Base-by-base conservation (phyloP, 495 filamentous ascomycete species). In the Trichoderma asperelloides region DNA sequence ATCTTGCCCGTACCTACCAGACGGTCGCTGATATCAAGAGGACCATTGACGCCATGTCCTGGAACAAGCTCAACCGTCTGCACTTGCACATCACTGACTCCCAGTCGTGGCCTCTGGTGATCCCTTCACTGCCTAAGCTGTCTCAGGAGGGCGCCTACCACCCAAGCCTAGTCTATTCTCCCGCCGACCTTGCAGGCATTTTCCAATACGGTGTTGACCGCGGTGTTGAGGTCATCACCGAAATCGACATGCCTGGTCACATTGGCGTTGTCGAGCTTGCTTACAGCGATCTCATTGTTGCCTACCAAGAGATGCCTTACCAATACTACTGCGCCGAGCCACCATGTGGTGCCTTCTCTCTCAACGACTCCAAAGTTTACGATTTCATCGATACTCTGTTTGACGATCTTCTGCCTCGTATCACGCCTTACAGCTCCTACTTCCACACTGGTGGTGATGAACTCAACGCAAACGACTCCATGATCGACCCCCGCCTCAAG, bases 361-460 rank as follows among this genome's bases (percentile, higher is more conserved):
- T 95, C 55, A 93, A 91, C 74, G 82, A 82, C 43, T 70, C 86
- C 3, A 82, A 74, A 1, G 91, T 93, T 2, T 78, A 88, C 67
- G 70, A 74, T 28, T 93, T 93, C 73, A 74, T 93, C 18, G 81
- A 86, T 16, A 87, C 73, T 30, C 76, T 95, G 45, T 86, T 88
- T 70, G 77, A 77, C 33, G 91, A 95, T 71, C 72, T 95, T 23
- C 74, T 93, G n/a, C 91, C 91, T 16, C 81, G 91, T n/a, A 68
- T 93, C 8, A 76, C 75, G 12, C 86, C 86, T 1, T 88, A 90
- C 72, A 79, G 84, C 21, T 74, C 83, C 13, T 92, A 91, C 72
- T 92, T 91, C 80, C 91, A 95, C 74, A 90, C 89, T 1, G 91
- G 91, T 49, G 91, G 91, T 43, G 91, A 95, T 72, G 91, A 93